A percentile compares a stretch with the other conserved stretches of the same genome.
These are phyloP conservation scores for Quercus berberidifolia DNA, from an alignment of 306 rosid species.

Conservation along the genomic window DNA sequence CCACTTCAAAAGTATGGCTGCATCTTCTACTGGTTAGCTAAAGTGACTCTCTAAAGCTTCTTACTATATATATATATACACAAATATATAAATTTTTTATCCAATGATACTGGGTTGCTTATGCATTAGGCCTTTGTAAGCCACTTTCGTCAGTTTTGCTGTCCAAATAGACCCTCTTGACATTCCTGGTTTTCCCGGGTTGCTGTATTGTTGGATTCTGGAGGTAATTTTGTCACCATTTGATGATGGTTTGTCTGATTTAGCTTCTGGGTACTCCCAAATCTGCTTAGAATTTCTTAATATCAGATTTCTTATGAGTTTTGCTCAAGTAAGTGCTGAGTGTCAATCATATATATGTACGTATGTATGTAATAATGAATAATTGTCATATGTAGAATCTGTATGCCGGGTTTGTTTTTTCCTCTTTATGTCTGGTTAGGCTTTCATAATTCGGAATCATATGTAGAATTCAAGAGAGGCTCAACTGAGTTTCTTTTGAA, in stretches of 20 bases:
- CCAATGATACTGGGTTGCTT: conserved; percentile 15
- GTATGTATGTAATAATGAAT: neutral
- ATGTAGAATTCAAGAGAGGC: neutral
- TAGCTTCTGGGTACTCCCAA: conserved; percentile 1
- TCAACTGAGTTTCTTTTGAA: neutral
- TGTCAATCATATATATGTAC: neutral
- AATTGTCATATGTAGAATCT: neutral
- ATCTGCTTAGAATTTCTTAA: neutral
- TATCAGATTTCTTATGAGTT: too few species aligned
- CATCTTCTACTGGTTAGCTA: conserved; percentile 1
- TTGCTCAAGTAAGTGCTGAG: neutral
- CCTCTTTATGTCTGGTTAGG: neutral
- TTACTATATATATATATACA: neutral
- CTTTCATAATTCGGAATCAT: neutral
- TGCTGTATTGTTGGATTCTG: conserved; percentile 16
- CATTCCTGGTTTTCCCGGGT: conserved; percentile 19
- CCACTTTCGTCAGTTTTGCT: conserved; percentile 25
- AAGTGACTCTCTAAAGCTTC: conserved; percentile 21
- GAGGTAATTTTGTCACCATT: conserved; percentile 12
- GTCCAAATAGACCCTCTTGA: conserved; percentile 19
- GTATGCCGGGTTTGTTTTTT: neutral
- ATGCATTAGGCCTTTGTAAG: conserved; percentile 24
- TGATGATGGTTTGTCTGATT: conserved; percentile 1
- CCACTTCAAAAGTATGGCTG: conserved; percentile 23
- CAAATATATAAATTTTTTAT: neutral